Evolutionary conservation across 495 filamentous ascomycete genomes (phyloP), one percentile per base, ranked within the genome.

Genomic region (Cercophora newfieldiana): DNA sequence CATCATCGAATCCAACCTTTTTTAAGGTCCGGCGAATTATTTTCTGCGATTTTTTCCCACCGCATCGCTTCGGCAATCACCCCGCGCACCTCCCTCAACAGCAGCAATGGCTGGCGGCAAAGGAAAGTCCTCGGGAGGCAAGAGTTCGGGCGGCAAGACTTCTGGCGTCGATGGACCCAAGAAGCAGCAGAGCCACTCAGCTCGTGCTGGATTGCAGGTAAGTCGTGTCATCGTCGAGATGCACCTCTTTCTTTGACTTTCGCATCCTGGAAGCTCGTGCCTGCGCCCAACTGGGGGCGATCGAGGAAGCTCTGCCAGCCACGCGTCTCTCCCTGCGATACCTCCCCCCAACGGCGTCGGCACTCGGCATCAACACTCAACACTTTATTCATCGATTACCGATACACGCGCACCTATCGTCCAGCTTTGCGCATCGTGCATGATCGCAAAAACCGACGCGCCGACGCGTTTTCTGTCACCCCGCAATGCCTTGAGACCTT

Each of bases 201-300:
- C 92, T 72, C 96, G 97, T 81, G 95, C 95, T 79, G 95, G 95
- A 79, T 86, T 99, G 74, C 95, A 99, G 90, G 95, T 99, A 83
- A 86, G 95, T 87, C 74, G 16, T 31, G 58, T 63, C 37, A 19
- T 29, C 3, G 19, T 18, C 22, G 26, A 67, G 59, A 68, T 74
- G 66, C 67, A 68, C 66, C 51, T 24, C 66, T 26, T 48, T 67
- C 51, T 68, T 68, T 68, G 63, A 53, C 50, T 26, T 55, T 60
- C 18, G 44, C 22, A 28, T 54, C n/a, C 55, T 22, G 48, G 30
- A 18, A 19, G 53, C 19, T 62, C 25, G 44, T 48, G n/a, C 55
- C 51, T 59, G 58, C 33, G 56, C 44, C 29, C 61, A 30, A 28
- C 61, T 10, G 10, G 22, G 7, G 18, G 26, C 26, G 30, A 18